Evolutionary conservation across 2,329 filamentous ascomycete species (phyloP).

Genomic region (Lecanicillium sp.): DNA sequence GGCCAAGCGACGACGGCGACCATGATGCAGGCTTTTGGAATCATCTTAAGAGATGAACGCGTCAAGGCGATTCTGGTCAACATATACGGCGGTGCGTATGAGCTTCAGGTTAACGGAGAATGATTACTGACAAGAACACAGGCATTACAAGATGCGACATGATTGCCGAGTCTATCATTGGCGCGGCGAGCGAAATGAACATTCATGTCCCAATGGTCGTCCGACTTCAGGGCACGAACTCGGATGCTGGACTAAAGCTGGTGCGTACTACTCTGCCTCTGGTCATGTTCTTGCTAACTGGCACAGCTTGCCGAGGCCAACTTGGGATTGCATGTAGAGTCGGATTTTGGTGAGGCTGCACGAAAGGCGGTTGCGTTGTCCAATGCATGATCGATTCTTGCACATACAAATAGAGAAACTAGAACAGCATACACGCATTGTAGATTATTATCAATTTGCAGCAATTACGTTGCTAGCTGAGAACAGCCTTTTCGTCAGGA

Average conservation of each 20-base stretch:
- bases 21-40: slow-evolving; percentile 68
- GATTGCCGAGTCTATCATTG: slow-evolving; percentile 44
- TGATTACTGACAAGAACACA: slow-evolving; percentile 18
- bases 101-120: too few relatives aligned
- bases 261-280: too few relatives aligned
- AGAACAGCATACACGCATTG: too few relatives aligned
- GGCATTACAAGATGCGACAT: slow-evolving; percentile 45
- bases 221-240: slow-evolving; percentile 42
- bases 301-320: slow-evolving; percentile 22
- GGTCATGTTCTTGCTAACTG: slow-evolving; percentile 17
- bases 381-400: too few relatives aligned
- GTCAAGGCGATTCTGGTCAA: slow-evolving; percentile 63
- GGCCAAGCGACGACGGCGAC: slow-evolving; percentile 81
- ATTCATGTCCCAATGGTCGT: slow-evolving; percentile 39
- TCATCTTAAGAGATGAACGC: slow-evolving; percentile 64
- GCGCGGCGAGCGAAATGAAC: slow-evolving; percentile 32
- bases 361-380: slow-evolving; percentile 21
- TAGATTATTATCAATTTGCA: too few relatives aligned
- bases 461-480: too few relatives aligned
- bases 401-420: too few relatives aligned
- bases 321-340: slow-evolving; percentile 22
- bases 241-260: slow-evolving; percentile 32
- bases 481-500: too few relatives aligned
- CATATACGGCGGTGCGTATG: slow-evolving; percentile 39
- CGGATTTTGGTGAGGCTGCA: slow-evolving; percentile 23